A percentile compares a stretch with the other conserved stretches of the same genome.
Conservation (phyloP, 352 stramenopile species). For the Pythium oligandrum region DNA sequence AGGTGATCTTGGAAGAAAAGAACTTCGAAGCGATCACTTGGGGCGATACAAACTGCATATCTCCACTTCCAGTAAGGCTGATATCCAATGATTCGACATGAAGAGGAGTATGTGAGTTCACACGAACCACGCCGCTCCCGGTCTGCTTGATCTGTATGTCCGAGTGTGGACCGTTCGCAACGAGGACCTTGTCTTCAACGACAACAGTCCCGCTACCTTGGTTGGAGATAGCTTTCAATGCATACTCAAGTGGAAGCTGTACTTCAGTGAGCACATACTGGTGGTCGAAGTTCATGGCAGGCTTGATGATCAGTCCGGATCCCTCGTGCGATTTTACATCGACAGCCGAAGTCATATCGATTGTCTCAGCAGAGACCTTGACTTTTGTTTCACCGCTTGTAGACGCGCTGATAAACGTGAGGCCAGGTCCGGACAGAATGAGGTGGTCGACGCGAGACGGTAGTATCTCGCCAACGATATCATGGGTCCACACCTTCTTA, state of each 20-base stretch:
- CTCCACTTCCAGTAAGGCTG: constrained; percentile 20
- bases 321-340: constrained; percentile 7
- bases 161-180: constrained; percentile 8
- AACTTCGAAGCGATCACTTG: constrained; percentile 7
- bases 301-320: constrained; percentile 16
- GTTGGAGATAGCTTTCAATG: constrained; percentile 8
- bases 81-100: constrained; percentile 17
- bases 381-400: constrained; percentile 13
- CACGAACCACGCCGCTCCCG: constrained; percentile 20
- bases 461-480: background rate
- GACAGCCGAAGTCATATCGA: constrained; percentile 9
- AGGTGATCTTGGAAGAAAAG: constrained; percentile 3
- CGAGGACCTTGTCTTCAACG: constrained; percentile 24
- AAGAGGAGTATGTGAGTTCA: constrained; percentile 10
- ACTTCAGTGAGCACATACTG: constrained; percentile 26
- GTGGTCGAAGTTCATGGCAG: background rate
- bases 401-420: constrained; percentile 22
- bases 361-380: constrained; percentile 19
- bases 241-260: constrained; percentile 13
- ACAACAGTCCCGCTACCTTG: constrained; percentile 14
- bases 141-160: constrained; percentile 15
- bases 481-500: constrained; percentile 9
- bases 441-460: constrained; percentile 11
- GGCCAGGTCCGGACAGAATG: constrained; percentile 15
- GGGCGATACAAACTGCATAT: constrained; percentile 23